Evolutionary conservation across 2,329 filamentous ascomycete genomes (phyloP).

Genomic region (Plectosphaerella sp.): DNA sequence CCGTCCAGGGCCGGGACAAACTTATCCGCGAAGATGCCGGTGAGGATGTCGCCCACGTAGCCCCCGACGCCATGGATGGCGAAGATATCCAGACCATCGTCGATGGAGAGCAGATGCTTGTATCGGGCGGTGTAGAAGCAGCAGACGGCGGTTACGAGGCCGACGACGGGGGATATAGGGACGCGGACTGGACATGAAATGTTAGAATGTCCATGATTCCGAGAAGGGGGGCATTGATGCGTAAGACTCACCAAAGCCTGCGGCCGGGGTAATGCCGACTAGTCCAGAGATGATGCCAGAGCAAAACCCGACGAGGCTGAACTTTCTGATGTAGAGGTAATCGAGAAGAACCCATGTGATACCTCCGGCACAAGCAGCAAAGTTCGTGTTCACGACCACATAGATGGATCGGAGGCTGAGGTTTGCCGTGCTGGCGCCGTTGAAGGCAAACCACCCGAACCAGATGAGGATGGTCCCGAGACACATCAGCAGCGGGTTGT

Average conservation of each 20-base stretch:
- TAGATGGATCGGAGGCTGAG: slow-evolving; percentile 47
- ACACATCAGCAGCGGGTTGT: slow-evolving; percentile 60
- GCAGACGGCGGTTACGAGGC: slow-evolving; percentile 41
- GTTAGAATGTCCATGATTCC: background rate
- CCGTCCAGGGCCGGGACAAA: slow-evolving; percentile 49
- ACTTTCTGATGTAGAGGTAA: slow-evolving; percentile 41
- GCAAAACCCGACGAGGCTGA: slow-evolving; percentile 43
- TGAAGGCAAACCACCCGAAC: slow-evolving; percentile 57
- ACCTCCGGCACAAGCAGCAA: slow-evolving; percentile 49
- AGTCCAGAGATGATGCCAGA: slow-evolving; percentile 52
- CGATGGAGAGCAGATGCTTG: slow-evolving; percentile 48
- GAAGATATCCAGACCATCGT: slow-evolving; percentile 57
- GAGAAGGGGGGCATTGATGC: background rate
- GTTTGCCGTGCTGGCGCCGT: slow-evolving; percentile 44
- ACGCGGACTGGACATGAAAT: slow-evolving; percentile 30
- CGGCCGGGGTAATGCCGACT: slow-evolving; percentile 55
- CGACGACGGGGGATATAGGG: slow-evolving; percentile 45
- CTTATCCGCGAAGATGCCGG: slow-evolving; percentile 50
- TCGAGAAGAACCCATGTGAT: slow-evolving; percentile 50
- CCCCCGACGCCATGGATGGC: slow-evolving; percentile 57
- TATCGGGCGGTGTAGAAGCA: slow-evolving; percentile 42
- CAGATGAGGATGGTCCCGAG: slow-evolving; percentile 62
- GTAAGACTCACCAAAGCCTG: slow-evolving; percentile 35
- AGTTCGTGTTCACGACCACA: slow-evolving; percentile 55
- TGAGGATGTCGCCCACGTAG: slow-evolving; percentile 50